Evolutionary conservation across 2,329 filamentous ascomycete species (phyloP), one percentile per base, ranked within the genome.

Genomic region (Paraphaeosphaeria minitans): DNA sequence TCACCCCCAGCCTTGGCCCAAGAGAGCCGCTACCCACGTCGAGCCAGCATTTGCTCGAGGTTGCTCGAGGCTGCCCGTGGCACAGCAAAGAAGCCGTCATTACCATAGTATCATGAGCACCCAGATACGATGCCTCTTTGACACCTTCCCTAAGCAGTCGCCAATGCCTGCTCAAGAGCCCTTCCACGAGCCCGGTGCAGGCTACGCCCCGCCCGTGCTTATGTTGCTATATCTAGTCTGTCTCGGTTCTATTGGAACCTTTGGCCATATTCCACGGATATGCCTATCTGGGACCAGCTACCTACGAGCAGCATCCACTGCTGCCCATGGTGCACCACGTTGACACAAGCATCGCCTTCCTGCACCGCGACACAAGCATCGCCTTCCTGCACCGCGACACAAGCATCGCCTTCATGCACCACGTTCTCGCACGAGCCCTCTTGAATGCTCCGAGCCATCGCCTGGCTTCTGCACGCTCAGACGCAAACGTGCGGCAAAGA

Each of bases 91-190:
- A 16, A 46, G 13, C 39, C 19, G 21, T 19, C 42, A 10, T 52
- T 10, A 9, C 50, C 31, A 29, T 47, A 24, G 19, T 13, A 50
- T n/a, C 14, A 21, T 19, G 10, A 45, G 22, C 5, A 33, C n/a
- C 19, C 47, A 35, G 33, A 43, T 46, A 41, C 48, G 46, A 43
- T 46, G 24, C 58, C 14, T 37, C 35, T 24, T 27, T 53, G 55
- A 48, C 51, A 60, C 58, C 58, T 60, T 60, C 58, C 58, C 39
- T 33, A 57, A 54, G 24, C 42, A 57, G 57, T 24, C 29, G 45
- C 43, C 24, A 21, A 29, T 42, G 13, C 31, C 50, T 37, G 56
- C 35, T 43, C 19, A 24, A 19, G 14, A 14, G 41, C 21, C 33
- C 42, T 21, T 42, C 29, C 50, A 45, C 16, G 31, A 22, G 31